Evolutionary conservation across 2,329 filamentous ascomycete genomes (phyloP), one percentile per base, ranked within the genome.

Genomic region (Cytospora mali): DNA sequence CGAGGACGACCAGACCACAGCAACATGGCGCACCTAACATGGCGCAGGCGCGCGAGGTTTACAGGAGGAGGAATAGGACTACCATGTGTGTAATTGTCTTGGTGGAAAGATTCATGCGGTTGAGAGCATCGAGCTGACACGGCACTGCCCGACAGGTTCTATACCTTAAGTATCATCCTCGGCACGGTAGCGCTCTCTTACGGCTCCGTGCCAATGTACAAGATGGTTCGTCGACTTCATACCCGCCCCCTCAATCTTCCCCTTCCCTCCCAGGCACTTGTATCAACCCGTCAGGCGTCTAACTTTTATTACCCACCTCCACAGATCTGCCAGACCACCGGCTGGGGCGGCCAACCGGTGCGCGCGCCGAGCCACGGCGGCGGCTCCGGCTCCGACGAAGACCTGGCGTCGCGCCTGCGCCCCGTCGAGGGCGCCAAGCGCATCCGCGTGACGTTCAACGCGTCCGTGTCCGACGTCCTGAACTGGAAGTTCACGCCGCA

Each of bases 401-500:
- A 96, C 74, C 85, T 91, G 28, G 86, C 93, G 39, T 83, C 84
- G 55, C 91, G 93, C 61, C 85, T 99, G 51, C 84, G 88, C 53
- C 95, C 95, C 18, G 88, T 97, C 46, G 91, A 87, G 21, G 83
- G 87, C 69, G 90, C 91, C 64, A 91, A 91, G 69, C 91, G 95
- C 59, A 89, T 99, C 71, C 91, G 92, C 65, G 94, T 99, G 68
- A 98, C 93, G 28, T 99, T 99, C 84, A 95, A 93, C 73, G 91
- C 93, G 54, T 96, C 92, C 29, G 93, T 97, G 1, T 98, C 94
- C 1, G 95, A 98, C 74, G 88, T 97, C 0, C 84, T 99, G 29
- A 93, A 94, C 0, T 99, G 95, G 95, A 97, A 97, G 75, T 99
- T 99, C 76, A 88, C 88, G 2, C 95, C 95, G 1, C 95, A 99